Conservation (phyloP, 495 filamentous ascomycete species). For the Daldinia caldariorum region DNA sequence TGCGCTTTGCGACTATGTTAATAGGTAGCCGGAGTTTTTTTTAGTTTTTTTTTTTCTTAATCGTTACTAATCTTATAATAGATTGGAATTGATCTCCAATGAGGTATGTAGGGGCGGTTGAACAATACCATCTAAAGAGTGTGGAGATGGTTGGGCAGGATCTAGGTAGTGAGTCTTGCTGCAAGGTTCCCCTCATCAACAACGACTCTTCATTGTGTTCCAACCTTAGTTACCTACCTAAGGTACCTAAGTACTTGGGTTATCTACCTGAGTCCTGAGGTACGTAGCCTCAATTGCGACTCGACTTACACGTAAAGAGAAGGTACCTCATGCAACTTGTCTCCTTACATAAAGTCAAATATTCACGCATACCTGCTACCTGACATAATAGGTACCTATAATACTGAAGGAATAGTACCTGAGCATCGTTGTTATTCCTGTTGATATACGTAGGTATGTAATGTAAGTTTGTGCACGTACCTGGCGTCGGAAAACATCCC, state of each 20-base stretch:
- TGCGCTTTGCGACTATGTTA: conserved; percentile 2
- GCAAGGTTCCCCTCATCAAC: conserved; percentile 9
- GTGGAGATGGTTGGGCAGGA: conserved; percentile 13
- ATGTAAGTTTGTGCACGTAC: background rate
- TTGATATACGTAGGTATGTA: no score
- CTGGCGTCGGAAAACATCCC: conserved; percentile 2
- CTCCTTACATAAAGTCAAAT: background rate
- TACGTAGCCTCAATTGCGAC: background rate
- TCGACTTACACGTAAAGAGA: background rate
- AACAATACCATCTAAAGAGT: background rate
- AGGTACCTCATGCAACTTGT: background rate
- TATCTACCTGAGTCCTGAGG: background rate
- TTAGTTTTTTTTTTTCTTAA: background rate
- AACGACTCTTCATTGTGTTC: background rate
- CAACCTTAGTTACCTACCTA: background rate
- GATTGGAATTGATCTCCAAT: conserved; percentile 7
- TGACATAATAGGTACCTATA: no score
- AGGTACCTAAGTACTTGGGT: no score
- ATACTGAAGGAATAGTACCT: no score
- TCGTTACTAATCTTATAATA: background rate
- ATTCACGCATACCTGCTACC: background rate
- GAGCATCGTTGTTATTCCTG: no score
- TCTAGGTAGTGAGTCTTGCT: background rate
- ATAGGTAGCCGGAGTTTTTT: background rate
- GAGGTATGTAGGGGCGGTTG: background rate